Evolutionary conservation across 2,329 filamentous ascomycete genomes (phyloP).

Genomic region (Sporothrix protearum): DNA sequence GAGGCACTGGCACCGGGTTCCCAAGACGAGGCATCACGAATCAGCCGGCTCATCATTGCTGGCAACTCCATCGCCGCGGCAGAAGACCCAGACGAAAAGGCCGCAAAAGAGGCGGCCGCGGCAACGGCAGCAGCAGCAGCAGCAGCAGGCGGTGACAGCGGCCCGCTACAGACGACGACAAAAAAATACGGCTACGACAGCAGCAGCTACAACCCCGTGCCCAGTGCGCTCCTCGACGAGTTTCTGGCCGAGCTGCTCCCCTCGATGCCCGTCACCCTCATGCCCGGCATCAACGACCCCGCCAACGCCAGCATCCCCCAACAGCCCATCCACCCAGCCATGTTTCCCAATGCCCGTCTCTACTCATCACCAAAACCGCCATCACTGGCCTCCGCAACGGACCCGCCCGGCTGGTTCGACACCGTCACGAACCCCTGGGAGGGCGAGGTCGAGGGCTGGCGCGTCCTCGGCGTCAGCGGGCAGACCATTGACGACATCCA

Average conservation of each 20-base stretch:
- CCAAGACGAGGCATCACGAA: conserved; percentile 60
- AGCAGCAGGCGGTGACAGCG: conserved; percentile 33
- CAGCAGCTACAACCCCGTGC: conserved; percentile 78
- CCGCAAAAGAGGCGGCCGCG: conserved; percentile 37
- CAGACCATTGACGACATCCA: conserved; percentile 93
- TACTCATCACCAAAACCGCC: conserved; percentile 51
- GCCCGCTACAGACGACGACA: conserved; percentile 31
- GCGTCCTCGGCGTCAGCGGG: conserved; percentile 78
- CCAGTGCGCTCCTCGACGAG: conserved; percentile 76
- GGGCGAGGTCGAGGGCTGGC: conserved; percentile 84
- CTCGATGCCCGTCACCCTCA: conserved; percentile 79
- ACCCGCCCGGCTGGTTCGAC: conserved; percentile 64
- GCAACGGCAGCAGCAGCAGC: conserved; percentile 6
- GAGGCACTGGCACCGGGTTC: conserved; percentile 63
- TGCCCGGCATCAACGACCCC: conserved; percentile 80
- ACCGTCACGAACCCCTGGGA: conserved; percentile 91
- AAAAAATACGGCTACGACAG: conserved; percentile 97
- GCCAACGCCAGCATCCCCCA: conserved; percentile 88
- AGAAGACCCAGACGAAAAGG: conserved; percentile 32
- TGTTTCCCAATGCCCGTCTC: conserved; percentile 73
- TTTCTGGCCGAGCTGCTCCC: conserved; percentile 80
- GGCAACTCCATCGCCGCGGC: conserved; percentile 71
- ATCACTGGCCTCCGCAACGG: background rate
- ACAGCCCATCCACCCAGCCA: conserved; percentile 86
- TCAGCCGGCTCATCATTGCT: conserved; percentile 83